Evolutionary conservation across 2,329 filamentous ascomycete genomes (phyloP).

Genomic region (Ascochyta rabiei): DNA sequence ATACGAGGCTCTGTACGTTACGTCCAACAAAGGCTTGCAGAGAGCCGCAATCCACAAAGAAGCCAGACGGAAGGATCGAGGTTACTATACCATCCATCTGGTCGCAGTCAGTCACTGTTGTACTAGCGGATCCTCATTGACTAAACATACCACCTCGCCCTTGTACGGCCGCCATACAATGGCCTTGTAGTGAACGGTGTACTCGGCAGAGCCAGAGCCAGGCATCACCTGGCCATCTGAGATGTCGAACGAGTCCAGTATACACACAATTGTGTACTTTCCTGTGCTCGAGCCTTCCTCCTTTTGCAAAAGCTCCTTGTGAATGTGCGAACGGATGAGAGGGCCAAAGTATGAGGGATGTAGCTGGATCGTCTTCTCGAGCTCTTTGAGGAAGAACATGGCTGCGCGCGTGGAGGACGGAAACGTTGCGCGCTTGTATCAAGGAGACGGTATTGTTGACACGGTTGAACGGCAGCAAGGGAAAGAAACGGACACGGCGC

Average conservation of each 20-base stretch:
- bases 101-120: conserved; percentile 29
- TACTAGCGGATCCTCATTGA: neutral
- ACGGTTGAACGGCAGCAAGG: conserved; percentile 18
- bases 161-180: conserved; percentile 98
- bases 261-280: conserved; percentile 96
- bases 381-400: conserved; percentile 99
- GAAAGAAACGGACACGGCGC: conserved; percentile 17
- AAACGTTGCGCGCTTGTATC: conserved; percentile 12
- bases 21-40: conserved; percentile 80
- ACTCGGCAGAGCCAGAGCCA: conserved; percentile 89
- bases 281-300: conserved; percentile 95
- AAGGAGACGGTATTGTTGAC: conserved; percentile 20
- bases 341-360: conserved; percentile 97
- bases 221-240: conserved; percentile 92
- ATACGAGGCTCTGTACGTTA: conserved; percentile 65
- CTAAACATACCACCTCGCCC: conserved; percentile 83
- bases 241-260: conserved; percentile 95
- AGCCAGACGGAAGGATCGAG: conserved; percentile 88
- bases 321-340: conserved; percentile 90
- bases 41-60: conserved; percentile 84
- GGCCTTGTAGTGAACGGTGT: conserved; percentile 91
- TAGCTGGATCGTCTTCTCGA: conserved; percentile 91
- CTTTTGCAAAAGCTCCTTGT: conserved; percentile 85
- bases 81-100: conserved; percentile 93
- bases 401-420: conserved; percentile 32